phyloP scores from a whole-genome alignment of 768 basidiomycete species.

The Favolaschia claudopus region DNA sequence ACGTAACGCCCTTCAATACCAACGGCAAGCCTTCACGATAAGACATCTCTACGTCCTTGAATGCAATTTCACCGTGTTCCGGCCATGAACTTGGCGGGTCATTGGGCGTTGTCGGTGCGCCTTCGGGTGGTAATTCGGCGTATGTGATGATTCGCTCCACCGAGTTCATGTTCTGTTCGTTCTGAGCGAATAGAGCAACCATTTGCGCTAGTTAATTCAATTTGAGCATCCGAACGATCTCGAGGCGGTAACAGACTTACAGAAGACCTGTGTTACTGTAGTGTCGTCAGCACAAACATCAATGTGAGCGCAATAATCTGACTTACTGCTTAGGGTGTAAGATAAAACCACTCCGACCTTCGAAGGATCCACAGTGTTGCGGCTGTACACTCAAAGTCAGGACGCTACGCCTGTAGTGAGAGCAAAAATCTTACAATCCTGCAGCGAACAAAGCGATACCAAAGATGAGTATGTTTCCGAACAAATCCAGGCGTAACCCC shows the following conservation, averaged over 20 bases:
- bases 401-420: neutral
- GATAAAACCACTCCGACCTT: conserved; percentile 67
- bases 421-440: conserved; percentile 45
- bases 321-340: conserved; percentile 61
- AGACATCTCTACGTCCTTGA: conserved; percentile 60
- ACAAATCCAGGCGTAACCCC: conserved; percentile 66
- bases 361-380: conserved; percentile 48
- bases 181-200: conserved; percentile 62
- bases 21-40: conserved; percentile 72
- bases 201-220: conserved; percentile 52
- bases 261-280: conserved; percentile 60
- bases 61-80: conserved; percentile 57
- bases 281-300: neutral
- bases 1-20: conserved; percentile 67
- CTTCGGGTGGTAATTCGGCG: conserved; percentile 66
- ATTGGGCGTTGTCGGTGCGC: conserved; percentile 45
- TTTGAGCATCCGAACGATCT: neutral
- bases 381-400: neutral
- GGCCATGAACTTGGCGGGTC: conserved; percentile 62
- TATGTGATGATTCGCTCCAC: conserved; percentile 78
- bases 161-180: conserved; percentile 77
- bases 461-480: conserved; percentile 71
- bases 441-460: conserved; percentile 77
- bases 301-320: neutral
- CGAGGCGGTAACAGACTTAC: conserved; percentile 41